Evolutionary conservation across 192 early-diverging fungal genomes (phyloP).

Genomic region (Martensiomyces pterosporus): DNA sequence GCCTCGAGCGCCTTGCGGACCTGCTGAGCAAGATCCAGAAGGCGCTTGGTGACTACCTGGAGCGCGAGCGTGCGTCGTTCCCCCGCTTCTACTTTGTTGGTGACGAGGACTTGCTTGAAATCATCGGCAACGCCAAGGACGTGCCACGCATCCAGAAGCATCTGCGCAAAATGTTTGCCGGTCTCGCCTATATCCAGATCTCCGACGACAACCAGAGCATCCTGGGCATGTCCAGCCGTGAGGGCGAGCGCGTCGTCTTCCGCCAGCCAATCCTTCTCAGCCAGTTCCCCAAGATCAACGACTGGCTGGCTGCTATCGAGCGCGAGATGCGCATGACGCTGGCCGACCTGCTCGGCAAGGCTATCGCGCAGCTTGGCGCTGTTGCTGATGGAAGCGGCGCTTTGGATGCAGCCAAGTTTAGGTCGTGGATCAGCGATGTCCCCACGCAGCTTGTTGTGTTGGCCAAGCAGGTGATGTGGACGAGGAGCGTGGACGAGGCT

Average conservation of each 20-base stretch:
- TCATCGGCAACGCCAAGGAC: constrained; percentile 98
- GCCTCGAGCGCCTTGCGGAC: constrained; percentile 91
- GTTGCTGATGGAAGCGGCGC: constrained; percentile 47
- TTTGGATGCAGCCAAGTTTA: constrained; percentile 55
- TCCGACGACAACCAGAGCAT: constrained; percentile 74
- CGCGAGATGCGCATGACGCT: constrained; percentile 90
- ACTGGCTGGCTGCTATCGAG: constrained; percentile 93
- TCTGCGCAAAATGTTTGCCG: constrained; percentile 99
- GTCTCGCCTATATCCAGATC: constrained; percentile 78
- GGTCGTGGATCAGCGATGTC: constrained; percentile 82
- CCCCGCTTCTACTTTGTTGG: constrained; percentile 99
- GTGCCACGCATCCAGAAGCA: constrained; percentile 95
- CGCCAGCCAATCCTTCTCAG: constrained; percentile 73
- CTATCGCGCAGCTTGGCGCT: constrained; percentile 65
- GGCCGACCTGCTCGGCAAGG: constrained; percentile 68
- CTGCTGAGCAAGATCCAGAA: constrained; percentile 94
- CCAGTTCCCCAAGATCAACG: constrained; percentile 90
- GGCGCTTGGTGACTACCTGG: constrained; percentile 97
- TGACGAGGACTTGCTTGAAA: constrained; percentile 99
- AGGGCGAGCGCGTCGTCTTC: constrained; percentile 87
- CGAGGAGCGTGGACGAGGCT: constrained; percentile 76
- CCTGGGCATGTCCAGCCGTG: constrained; percentile 81
- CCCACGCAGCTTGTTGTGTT: constrained; percentile 94
- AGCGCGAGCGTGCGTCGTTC: constrained; percentile 93
- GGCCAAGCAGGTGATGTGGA: constrained; percentile 88